Evolutionary conservation across 257 asterid species (phyloP).

Genomic region (Jacaranda mimosifolia): DNA sequence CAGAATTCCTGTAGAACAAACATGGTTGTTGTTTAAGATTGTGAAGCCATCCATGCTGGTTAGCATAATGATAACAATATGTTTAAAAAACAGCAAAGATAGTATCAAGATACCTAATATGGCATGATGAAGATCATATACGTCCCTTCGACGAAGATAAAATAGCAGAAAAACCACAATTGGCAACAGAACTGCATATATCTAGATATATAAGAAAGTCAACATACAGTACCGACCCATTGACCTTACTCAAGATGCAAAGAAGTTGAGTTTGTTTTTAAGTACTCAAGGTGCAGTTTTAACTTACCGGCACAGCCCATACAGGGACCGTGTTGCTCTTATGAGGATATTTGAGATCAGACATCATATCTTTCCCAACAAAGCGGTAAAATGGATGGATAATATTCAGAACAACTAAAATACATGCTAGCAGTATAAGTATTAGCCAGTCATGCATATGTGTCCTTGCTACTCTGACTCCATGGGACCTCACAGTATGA

Average conservation of each 20-base stretch:
- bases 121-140: conserved; percentile 90
- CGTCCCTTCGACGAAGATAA: conserved; percentile 75
- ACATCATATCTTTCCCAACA: conserved; percentile 93
- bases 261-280: not conserved
- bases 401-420: conserved; percentile 50
- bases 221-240: conserved; percentile 18
- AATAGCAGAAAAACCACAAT: conserved; percentile 61
- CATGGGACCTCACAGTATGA: conserved; percentile 84
- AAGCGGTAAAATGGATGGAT: conserved; percentile 81
- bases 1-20: conserved; percentile 59
- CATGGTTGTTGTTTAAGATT: not conserved
- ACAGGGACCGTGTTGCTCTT: conserved; percentile 69
- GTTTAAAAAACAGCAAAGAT: conserved; percentile 18
- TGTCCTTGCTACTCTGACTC: conserved; percentile 65
- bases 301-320: conserved; percentile 83
- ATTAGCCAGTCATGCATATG: conserved; percentile 89
- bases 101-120: conserved; percentile 60
- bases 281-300: conserved; percentile 10
- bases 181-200: conserved; percentile 71
- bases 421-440: conserved; percentile 60
- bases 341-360: conserved; percentile 77
- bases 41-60: not conserved
- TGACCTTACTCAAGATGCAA: conserved; percentile 27
- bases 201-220: conserved; percentile 46
- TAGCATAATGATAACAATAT: not conserved